Evolutionary conservation across 257 asterid species (phyloP).

Genomic region (Nemophila menziesii): DNA sequence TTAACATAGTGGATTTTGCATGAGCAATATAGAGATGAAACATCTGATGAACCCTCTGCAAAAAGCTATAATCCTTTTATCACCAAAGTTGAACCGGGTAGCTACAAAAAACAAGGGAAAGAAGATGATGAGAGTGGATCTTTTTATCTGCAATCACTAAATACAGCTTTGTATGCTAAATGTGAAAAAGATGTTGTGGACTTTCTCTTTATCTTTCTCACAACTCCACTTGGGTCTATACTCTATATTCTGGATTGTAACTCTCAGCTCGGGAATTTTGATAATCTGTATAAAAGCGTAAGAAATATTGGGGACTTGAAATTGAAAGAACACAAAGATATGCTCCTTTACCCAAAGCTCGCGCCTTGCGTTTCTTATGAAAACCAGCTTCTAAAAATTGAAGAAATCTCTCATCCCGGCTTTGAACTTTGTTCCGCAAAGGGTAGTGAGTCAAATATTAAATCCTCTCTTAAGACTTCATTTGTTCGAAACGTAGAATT

Average conservation of each 20-base stretch:
- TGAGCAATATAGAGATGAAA: conserved; percentile 1
- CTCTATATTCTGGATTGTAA: conserved; percentile 4
- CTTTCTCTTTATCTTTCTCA: conserved; percentile 7
- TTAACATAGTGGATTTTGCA: conserved; percentile 2
- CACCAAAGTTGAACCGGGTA: neutral
- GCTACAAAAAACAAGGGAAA: neutral
- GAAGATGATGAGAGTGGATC: conserved; percentile 2
- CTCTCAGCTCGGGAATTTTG: conserved; percentile 1
- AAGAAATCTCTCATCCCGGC: conserved; percentile 1
- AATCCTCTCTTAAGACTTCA: neutral
- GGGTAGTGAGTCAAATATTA: neutral
- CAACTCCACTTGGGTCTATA: conserved; percentile 11
- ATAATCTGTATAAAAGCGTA: conserved; percentile 4
- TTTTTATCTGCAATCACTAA: conserved; percentile 5
- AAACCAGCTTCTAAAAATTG: conserved; percentile 7
- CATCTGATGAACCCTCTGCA: neutral
- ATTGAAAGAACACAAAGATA: conserved; percentile 4
- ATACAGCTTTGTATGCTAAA: conserved; percentile 8
- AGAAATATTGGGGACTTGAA: conserved; percentile 3
- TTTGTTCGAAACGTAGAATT: neutral
- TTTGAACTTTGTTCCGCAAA: neutral
- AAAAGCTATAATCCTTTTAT: neutral
- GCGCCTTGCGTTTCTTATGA: conserved; percentile 4
- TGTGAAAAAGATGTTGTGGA: conserved; percentile 5
- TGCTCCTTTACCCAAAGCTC: conserved; percentile 8